Conservation (phyloP, 495 filamentous ascomycete species). For the Podospora tetraspora region DNA sequence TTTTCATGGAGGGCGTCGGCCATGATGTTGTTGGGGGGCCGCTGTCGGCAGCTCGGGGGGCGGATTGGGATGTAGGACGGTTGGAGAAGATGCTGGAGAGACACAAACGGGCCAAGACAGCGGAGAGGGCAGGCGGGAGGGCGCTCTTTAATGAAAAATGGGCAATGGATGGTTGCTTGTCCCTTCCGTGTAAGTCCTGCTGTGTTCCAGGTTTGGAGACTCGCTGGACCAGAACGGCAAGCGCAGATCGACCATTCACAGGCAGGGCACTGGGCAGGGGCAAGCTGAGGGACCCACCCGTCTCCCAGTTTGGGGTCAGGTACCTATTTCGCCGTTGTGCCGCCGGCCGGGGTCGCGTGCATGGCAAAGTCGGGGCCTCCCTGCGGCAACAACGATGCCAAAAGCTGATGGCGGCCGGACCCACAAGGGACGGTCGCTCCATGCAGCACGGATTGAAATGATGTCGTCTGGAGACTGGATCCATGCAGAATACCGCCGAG, state of each 20-base stretch:
- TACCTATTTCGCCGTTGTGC: constrained; percentile 31
- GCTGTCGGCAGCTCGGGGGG: background rate
- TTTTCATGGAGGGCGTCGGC: constrained; percentile 8
- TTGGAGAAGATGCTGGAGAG: background rate
- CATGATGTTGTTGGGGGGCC: constrained; percentile 1
- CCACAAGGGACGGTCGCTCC: constrained; percentile 4
- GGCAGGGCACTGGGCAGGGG: background rate
- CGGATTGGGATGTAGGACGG: constrained; percentile 5
- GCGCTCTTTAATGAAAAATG: background rate
- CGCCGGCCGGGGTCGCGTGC: constrained; percentile 33
- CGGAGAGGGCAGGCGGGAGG: background rate
- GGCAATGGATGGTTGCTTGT: background rate
- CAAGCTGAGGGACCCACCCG: constrained; percentile 22
- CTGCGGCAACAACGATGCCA: constrained; percentile 7
- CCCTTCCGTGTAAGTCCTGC: background rate
- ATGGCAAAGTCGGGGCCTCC: constrained; percentile 7
- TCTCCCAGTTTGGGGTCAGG: constrained; percentile 29
- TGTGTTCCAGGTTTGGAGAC: constrained; percentile 22
- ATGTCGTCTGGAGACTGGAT: background rate
- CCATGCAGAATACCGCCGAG: constrained; percentile 34
- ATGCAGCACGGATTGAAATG: background rate
- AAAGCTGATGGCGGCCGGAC: background rate
- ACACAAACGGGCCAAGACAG: background rate
- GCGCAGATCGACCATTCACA: constrained; percentile 21
- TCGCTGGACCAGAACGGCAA: constrained; percentile 15